A percentile compares a stretch with the other conserved stretches of the same genome.
Conservation (phyloP, 2,329 filamentous ascomycete genomes). For the Colletotrichum tamarilloi region DNA sequence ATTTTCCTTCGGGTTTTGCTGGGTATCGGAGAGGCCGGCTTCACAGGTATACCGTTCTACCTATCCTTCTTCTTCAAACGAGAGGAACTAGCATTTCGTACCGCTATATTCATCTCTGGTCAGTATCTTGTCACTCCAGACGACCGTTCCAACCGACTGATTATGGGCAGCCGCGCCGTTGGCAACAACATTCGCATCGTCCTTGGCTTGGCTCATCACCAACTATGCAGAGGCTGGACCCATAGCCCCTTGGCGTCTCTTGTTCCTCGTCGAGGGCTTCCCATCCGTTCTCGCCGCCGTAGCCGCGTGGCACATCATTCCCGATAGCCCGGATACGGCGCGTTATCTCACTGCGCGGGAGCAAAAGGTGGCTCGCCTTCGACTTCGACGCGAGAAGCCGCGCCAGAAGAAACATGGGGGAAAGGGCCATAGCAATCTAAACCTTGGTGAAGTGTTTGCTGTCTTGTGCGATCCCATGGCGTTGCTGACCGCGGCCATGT, state of each 20-base stretch:
- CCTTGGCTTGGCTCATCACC: constrained; percentile 82
- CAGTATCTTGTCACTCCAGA: constrained; percentile 35
- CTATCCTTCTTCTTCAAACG: constrained; percentile 73
- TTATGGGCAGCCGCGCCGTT: constrained; percentile 79
- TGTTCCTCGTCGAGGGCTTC: constrained; percentile 88
- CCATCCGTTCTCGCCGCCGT: constrained; percentile 82
- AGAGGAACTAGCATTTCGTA: constrained; percentile 84
- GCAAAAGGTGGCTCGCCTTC: constrained; percentile 76
- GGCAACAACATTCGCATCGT: constrained; percentile 84
- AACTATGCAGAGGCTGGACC: constrained; percentile 72
- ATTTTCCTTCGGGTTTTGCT: constrained; percentile 66
- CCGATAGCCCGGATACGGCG: constrained; percentile 78
- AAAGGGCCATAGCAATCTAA: constrained; percentile 52
- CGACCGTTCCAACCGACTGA: constrained; percentile 38
- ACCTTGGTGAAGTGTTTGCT: constrained; percentile 66
- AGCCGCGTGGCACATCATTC: constrained; percentile 79
- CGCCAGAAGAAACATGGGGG: constrained; percentile 35
- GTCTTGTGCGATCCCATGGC: constrained; percentile 74
- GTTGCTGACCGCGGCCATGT: constrained; percentile 83
- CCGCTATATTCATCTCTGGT: constrained; percentile 86
- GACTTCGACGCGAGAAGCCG: constrained; percentile 66
- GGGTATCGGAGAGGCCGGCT: constrained; percentile 74
- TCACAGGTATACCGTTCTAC: constrained; percentile 72
- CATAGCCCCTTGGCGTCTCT: constrained; percentile 85
- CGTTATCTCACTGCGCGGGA: constrained; percentile 71